These are phyloP conservation scores for Tillandsia fasciculata DNA, from an alignment of 176 grass and related monocot species.

Conservation along the genomic window DNA sequence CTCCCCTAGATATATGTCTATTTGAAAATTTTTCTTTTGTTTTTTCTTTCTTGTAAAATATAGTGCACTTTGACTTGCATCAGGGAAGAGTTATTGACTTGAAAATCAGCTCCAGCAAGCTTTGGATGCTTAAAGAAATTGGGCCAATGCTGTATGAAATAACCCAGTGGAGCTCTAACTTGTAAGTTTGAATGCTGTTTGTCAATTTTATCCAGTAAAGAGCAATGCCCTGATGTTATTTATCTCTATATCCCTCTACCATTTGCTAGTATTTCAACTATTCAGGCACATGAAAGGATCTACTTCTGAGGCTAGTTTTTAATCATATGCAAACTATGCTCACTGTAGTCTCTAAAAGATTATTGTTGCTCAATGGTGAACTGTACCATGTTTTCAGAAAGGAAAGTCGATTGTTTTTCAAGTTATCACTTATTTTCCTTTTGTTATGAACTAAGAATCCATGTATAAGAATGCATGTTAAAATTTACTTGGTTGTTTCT, in stretches of 20 bases:
- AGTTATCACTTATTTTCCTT: no score
- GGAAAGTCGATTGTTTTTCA: no score
- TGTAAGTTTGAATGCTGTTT: constrained; percentile 36
- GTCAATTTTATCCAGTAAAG: not conserved
- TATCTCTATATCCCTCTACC: not conserved
- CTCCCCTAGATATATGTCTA: not conserved
- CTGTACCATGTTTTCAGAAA: no score
- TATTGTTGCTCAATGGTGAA: no score
- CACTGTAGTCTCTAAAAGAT: no score
- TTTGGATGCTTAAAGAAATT: constrained; percentile 95
- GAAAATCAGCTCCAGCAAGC: constrained; percentile 60
- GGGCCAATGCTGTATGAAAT: constrained; percentile 70
- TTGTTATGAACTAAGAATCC: no score
- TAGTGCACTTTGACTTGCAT: not conserved
- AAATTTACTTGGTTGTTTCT: no score
- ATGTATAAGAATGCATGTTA: no score
- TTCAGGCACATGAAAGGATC: not conserved
- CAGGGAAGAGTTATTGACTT: constrained; percentile 74
- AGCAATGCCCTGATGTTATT: not conserved
- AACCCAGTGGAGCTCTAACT: constrained; percentile 46
- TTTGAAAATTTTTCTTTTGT: not conserved
- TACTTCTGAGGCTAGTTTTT: not conserved
- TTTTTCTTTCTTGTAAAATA: not conserved
- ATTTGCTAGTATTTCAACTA: not conserved
- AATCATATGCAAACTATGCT: not conserved